Evolutionary conservation across 1,139 yeast species (phyloP).

Genomic region (Kluyveromyces sp.): DNA sequence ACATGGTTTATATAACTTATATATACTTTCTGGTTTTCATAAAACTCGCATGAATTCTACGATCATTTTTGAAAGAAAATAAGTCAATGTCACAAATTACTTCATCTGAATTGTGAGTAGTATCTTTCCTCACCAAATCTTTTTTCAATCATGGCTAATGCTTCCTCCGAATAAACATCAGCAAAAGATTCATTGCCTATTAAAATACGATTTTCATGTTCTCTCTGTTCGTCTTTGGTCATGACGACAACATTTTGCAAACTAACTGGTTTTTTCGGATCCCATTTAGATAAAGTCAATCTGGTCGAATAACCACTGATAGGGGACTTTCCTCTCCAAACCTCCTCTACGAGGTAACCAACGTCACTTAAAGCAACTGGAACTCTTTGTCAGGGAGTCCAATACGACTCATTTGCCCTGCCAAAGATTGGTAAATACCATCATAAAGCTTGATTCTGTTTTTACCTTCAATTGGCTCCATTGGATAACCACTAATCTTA

Average conservation of each 20-base stretch:
- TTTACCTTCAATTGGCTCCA: conserved; percentile 87
- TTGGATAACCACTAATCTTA: conserved; percentile 75
- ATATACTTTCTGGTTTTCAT: no score
- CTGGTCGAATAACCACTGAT: conserved; percentile 79
- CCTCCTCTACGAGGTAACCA: conserved; percentile 82
- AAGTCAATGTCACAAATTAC: background rate
- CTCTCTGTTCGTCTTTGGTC: conserved; percentile 80
- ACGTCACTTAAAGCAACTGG: conserved; percentile 69
- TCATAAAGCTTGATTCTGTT: conserved; percentile 80
- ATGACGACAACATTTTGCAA: conserved; percentile 73
- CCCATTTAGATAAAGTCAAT: conserved; percentile 78
- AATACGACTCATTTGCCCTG: conserved; percentile 78
- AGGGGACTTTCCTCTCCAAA: conserved; percentile 86
- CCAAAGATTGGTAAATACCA: conserved; percentile 69
- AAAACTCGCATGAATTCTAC: no score
- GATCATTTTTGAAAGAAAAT: background rate
- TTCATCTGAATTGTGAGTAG: conserved; percentile 51
- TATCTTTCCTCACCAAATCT: conserved; percentile 70
- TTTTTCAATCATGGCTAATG: conserved; percentile 48
- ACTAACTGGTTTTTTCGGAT: conserved; percentile 46
- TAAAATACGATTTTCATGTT: conserved; percentile 68
- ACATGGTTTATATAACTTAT: no score
- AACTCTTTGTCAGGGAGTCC: conserved; percentile 59
- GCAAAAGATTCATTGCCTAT: conserved; percentile 53
- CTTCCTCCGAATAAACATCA: conserved; percentile 58